Evolutionary conservation across 2,329 filamentous ascomycete genomes (phyloP).

Genomic region (Pseudocercospora vitis): DNA sequence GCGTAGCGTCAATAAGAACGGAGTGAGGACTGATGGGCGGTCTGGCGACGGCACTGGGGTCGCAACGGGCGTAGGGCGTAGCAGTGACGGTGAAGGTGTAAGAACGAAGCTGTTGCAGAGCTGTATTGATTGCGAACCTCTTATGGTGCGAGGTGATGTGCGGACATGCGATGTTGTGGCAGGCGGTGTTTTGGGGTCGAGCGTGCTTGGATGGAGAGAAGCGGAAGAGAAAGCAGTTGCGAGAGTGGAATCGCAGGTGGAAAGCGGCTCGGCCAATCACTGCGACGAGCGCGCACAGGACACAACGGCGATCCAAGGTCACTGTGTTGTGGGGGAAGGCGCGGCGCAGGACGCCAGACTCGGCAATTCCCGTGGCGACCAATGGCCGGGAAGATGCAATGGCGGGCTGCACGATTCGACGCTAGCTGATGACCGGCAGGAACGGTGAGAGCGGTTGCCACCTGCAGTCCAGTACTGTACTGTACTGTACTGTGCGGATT

Average conservation of each 20-base stretch:
- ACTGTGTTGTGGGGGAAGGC: background rate
- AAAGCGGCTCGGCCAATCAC: background rate
- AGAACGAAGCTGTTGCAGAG: background rate
- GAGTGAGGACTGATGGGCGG: constrained; percentile 4
- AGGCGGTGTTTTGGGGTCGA: background rate
- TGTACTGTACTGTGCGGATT: no score
- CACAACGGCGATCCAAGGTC: background rate
- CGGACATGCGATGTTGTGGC: background rate
- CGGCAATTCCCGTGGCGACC: background rate
- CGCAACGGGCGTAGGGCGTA: constrained; percentile 6
- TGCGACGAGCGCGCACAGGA: background rate
- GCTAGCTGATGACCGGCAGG: background rate
- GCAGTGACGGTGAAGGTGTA: constrained; percentile 1
- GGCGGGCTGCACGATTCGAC: background rate
- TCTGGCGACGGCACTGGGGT: constrained; percentile 13
- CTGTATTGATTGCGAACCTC: background rate
- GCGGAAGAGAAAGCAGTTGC: constrained; percentile 5
- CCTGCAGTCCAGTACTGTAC: no score
- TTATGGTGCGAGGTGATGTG: constrained; percentile 7
- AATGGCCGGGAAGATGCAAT: background rate
- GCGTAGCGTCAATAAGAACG: no score
- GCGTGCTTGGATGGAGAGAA: background rate
- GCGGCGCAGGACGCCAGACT: background rate
- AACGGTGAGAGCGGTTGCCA: background rate
- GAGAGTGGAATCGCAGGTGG: constrained; percentile 6